These are phyloP conservation scores for Rhodofomes roseus DNA, from an alignment of 1,284 basidiomycete genomes.

Conservation along the genomic window DNA sequence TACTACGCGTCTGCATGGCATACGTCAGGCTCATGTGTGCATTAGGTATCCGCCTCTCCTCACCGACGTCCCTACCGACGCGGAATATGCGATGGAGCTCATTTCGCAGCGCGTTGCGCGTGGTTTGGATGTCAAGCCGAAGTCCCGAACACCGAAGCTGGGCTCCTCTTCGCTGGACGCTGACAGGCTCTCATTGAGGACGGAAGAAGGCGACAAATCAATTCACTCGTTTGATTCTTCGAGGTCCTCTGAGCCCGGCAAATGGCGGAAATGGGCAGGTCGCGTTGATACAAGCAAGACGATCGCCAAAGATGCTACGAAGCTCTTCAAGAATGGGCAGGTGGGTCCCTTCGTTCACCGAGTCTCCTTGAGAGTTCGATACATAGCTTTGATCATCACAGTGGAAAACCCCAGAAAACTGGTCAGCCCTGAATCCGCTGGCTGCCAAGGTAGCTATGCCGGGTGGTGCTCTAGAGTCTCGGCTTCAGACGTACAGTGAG, in stretches of 20 bases:
- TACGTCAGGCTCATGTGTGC: background rate
- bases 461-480: conserved; percentile 12
- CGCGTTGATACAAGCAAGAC: conserved; percentile 43
- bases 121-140: conserved; percentile 37
- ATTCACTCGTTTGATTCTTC: background rate
- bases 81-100: conserved; percentile 64
- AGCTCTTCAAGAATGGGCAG: conserved; percentile 32
- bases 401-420: conserved; percentile 25
- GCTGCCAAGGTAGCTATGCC: conserved; percentile 14
- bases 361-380: background rate
- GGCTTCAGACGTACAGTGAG: conserved; percentile 40
- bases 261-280: conserved; percentile 56
- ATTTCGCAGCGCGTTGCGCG: conserved; percentile 56
- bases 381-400: conserved; percentile 1
- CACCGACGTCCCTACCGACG: conserved; percentile 55
- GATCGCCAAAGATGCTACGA: conserved; percentile 39
- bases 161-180: background rate
- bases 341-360: conserved; percentile 23
- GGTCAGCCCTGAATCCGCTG: conserved; percentile 20
- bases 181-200: background rate
- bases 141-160: background rate
- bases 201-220: conserved; percentile 3
- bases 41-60: conserved; percentile 42
- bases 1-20: background rate
- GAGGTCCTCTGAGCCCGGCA: conserved; percentile 21